Percentiles rank a stretch among this genome's conserved stretches.
Conservation (phyloP, 768 basidiomycete species). For the Amanita fuliginea region DNA sequence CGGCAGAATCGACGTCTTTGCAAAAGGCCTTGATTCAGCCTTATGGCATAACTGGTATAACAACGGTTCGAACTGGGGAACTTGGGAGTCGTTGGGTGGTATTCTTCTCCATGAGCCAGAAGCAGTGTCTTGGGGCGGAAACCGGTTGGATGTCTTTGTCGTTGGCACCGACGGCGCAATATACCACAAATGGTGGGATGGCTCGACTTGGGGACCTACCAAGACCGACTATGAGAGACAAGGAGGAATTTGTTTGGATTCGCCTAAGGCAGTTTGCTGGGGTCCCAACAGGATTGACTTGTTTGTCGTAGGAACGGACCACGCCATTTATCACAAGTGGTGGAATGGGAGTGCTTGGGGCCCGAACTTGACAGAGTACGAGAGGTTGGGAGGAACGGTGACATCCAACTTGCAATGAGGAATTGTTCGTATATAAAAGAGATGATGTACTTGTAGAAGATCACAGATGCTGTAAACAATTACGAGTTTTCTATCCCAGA, state of each 20-base stretch:
- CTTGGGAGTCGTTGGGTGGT: not conserved
- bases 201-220: too few relatives aligned
- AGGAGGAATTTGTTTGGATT: not conserved
- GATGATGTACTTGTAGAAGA: too few relatives aligned
- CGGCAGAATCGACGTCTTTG: not conserved
- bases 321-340: conserved; percentile 8
- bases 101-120: not conserved
- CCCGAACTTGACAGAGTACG: conserved; percentile 1
- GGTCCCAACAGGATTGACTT: too few relatives aligned
- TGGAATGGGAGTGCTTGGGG: conserved; percentile 6
- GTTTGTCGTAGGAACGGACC: conserved; percentile 6
- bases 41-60: not conserved
- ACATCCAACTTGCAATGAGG: too few relatives aligned
- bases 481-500: too few relatives aligned
- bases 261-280: conserved; percentile 4
- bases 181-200: too few relatives aligned
- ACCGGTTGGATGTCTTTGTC: not conserved
- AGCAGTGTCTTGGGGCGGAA: not conserved
- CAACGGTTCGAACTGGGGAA: not conserved
- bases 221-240: not conserved
- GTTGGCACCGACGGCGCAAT: too few relatives aligned
- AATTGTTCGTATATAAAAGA: too few relatives aligned
- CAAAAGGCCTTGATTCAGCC: not conserved
- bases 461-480: too few relatives aligned
- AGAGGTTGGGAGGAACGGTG: conserved; percentile 2